phyloP scores from a whole-genome alignment of 139 green algal genomes.

The Mesostigma viride region DNA sequence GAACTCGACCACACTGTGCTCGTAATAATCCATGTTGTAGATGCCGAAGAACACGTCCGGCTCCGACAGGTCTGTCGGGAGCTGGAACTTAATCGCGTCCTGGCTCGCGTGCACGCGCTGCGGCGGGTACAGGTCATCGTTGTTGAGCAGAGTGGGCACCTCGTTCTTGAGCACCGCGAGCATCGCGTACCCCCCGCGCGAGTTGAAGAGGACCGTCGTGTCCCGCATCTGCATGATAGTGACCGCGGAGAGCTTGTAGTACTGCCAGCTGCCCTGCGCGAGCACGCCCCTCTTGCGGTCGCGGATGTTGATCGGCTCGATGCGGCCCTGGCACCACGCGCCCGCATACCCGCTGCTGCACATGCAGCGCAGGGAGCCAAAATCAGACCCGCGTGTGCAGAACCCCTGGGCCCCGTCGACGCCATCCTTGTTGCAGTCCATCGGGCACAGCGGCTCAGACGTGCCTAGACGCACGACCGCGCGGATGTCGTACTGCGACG shows the following conservation, averaged over 20 bases:
- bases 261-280: neutral
- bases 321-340: conserved; percentile 24
- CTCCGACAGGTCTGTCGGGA: neutral
- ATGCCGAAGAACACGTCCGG: conserved; percentile 12
- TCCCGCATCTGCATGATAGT: neutral
- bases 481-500: neutral
- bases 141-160: conserved; percentile 26
- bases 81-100: neutral
- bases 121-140: conserved; percentile 32
- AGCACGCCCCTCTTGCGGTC: neutral
- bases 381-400: neutral
- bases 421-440: conserved; percentile 16
- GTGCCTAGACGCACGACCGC: neutral
- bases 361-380: neutral
- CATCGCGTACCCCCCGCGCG: neutral
- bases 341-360: conserved; percentile 7
- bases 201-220: neutral
- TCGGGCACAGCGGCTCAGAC: conserved; percentile 14
- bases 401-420: neutral
- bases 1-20: neutral
- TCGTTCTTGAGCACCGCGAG: neutral
- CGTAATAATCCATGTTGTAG: conserved; percentile 21
- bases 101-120: neutral
- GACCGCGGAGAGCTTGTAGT: conserved; percentile 1
- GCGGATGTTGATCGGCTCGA: too few species aligned